A percentile compares a stretch with the other conserved stretches of the same genome.
Conservation (phyloP, 441 rosid species). For the Dalechampia spathulata region DNA sequence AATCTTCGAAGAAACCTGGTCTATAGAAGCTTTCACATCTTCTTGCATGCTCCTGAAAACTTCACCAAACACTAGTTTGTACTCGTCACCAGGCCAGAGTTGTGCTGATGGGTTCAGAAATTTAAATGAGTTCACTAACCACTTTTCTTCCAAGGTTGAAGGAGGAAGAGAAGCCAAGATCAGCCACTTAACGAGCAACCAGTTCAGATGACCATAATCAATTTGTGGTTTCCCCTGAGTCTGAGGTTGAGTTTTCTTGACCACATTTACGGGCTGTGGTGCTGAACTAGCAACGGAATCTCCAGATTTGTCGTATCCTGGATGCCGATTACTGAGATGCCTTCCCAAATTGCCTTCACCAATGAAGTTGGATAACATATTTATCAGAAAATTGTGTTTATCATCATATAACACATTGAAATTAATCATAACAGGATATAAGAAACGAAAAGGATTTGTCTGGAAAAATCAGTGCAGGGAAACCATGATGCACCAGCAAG, state of each 20-base stretch:
- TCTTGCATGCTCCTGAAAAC: conserved; percentile 88
- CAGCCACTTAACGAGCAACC: conserved; percentile 90
- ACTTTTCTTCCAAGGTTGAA: conserved; percentile 65
- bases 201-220: conserved; percentile 86
- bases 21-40: conserved; percentile 59
- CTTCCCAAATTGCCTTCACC: conserved; percentile 76
- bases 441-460: neutral
- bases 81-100: conserved; percentile 68
- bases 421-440: no score
- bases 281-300: conserved; percentile 40
- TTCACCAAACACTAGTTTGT: conserved; percentile 57
- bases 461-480: conserved; percentile 2
- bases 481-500: neutral
- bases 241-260: conserved; percentile 50
- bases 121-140: conserved; percentile 74
- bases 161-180: conserved; percentile 75
- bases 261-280: conserved; percentile 33
- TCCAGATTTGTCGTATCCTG: conserved; percentile 74
- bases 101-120: conserved; percentile 71
- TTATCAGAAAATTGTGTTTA: conserved; percentile 2
- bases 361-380: conserved; percentile 15
- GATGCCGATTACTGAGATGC: conserved; percentile 83
- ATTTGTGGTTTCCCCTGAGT: conserved; percentile 49
- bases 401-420: conserved; percentile 10
- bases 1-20: conserved; percentile 67